A percentile compares a stretch with the other conserved stretches of the same genome.
These are phyloP conservation scores for Apiotrichum veenhuisii DNA, from an alignment of 1,284 basidiomycete species.

Conservation along the genomic window DNA sequence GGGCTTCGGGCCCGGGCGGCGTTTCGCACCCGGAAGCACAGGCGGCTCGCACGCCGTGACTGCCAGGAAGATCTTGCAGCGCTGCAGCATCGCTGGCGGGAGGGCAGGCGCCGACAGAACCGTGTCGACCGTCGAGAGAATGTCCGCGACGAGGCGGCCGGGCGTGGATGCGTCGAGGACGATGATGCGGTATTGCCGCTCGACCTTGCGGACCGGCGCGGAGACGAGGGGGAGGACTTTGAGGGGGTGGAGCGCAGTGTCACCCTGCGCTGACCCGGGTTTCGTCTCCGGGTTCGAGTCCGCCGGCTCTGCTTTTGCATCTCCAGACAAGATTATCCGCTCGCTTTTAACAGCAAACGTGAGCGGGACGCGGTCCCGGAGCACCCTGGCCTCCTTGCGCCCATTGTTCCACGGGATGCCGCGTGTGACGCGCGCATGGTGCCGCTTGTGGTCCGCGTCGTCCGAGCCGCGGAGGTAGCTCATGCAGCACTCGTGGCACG, in stretches of 20 bases:
- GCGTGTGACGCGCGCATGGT: slow-evolving; percentile 47
- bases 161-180: slow-evolving; percentile 36
- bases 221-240: background rate
- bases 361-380: background rate
- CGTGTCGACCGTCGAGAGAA: slow-evolving; percentile 48
- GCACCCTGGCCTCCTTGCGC: background rate
- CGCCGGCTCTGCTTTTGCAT: no score
- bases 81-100: slow-evolving; percentile 35
- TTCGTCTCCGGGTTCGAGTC: background rate
- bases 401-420: slow-evolving; percentile 46
- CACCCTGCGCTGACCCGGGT: background rate
- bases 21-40: slow-evolving; percentile 8
- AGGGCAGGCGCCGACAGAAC: slow-evolving; percentile 49
- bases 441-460: slow-evolving; percentile 45
- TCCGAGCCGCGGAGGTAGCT: slow-evolving; percentile 50
- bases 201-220: background rate
- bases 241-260: background rate
- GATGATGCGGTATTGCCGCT: slow-evolving; percentile 19
- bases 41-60: slow-evolving; percentile 36
- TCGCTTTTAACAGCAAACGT: background rate
- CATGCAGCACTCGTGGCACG: slow-evolving; percentile 49
- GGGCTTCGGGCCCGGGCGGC: background rate
- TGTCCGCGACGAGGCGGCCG: slow-evolving; percentile 42
- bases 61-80: slow-evolving; percentile 49
- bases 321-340: background rate